Evolutionary conservation across 352 stramenopile genomes (phyloP).

Genomic region (Phytophthora podocarpi): DNA sequence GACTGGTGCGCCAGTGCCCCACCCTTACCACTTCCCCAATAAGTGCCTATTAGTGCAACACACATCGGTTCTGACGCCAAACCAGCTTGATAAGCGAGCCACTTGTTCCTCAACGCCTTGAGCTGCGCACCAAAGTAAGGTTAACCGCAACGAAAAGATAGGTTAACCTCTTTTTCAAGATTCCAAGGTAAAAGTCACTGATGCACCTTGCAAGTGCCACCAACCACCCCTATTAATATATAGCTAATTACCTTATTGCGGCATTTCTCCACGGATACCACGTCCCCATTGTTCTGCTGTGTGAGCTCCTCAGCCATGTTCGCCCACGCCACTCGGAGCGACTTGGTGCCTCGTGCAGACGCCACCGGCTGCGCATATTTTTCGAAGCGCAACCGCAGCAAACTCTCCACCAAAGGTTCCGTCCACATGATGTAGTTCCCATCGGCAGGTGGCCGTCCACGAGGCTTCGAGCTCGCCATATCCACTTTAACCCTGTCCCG

Average conservation of each 20-base stretch:
- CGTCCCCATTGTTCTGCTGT: slow-evolving; percentile 6
- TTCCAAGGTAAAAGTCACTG: too few species aligned
- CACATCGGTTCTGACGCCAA: slow-evolving; percentile 9
- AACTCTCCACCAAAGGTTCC: slow-evolving; percentile 8
- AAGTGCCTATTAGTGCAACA: slow-evolving; percentile 21
- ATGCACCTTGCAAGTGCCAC: too few species aligned
- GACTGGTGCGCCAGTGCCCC: background rate
- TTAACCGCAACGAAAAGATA: too few species aligned
- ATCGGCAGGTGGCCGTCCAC: slow-evolving; percentile 20
- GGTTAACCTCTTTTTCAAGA: slow-evolving; percentile 7
- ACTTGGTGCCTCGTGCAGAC: slow-evolving; percentile 19
- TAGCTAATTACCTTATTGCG: slow-evolving; percentile 40
- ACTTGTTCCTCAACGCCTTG: slow-evolving; percentile 31
- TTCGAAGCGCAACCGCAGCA: slow-evolving; percentile 29
- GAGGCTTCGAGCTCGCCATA: slow-evolving; percentile 18
- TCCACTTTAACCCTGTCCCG: too few species aligned
- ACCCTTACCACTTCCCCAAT: slow-evolving; percentile 8
- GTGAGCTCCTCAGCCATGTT: slow-evolving; percentile 17
- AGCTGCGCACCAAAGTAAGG: slow-evolving; percentile 13
- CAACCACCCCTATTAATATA: too few species aligned
- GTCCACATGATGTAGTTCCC: slow-evolving; percentile 31
- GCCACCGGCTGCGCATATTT: slow-evolving; percentile 18
- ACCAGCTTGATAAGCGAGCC: slow-evolving; percentile 22
- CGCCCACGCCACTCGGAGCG: slow-evolving; percentile 20
- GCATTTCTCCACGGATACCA: slow-evolving; percentile 23